These are phyloP conservation scores for Wickerhamomyces strasburgensis DNA, from an alignment of 805 yeast genomes.

Conservation along the genomic window DNA sequence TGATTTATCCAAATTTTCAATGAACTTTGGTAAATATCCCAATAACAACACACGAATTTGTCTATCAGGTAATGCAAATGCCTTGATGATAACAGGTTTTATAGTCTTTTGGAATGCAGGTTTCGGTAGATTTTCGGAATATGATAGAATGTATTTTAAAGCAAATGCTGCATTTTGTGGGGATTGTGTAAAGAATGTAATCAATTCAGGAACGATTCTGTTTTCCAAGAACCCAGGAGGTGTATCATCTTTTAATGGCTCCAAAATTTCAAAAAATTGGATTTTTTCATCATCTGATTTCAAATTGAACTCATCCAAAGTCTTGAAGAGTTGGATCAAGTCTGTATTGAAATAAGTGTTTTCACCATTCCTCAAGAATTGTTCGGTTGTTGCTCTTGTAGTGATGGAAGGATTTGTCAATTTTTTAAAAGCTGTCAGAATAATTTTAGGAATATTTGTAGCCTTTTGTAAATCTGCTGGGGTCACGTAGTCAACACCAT, in stretches of 20 bases:
- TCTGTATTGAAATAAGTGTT: constrained; percentile 33
- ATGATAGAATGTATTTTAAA: constrained; percentile 27
- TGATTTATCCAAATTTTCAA: constrained; percentile 44
- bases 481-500: constrained; percentile 9
- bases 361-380: constrained; percentile 23
- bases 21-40: constrained; percentile 52
- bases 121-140: constrained; percentile 28
- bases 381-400: constrained; percentile 31
- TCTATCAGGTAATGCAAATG: constrained; percentile 68
- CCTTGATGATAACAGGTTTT: constrained; percentile 59
- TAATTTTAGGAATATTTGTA: constrained; percentile 32
- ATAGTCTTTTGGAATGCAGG: constrained; percentile 37
- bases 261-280: constrained; percentile 34
- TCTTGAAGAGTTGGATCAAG: constrained; percentile 47
- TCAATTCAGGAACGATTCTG: constrained; percentile 67
- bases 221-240: constrained; percentile 54
- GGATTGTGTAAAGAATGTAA: constrained; percentile 33
- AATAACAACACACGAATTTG: constrained; percentile 70
- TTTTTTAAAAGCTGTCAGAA: constrained; percentile 35
- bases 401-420: constrained; percentile 35
- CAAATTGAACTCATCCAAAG: constrained; percentile 51
- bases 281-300: constrained; percentile 51
- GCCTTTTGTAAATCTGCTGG: constrained; percentile 8
- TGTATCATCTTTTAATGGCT: constrained; percentile 29
- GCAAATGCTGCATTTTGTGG: constrained; percentile 26